These are phyloP conservation scores for Sechiopsis laciniata DNA, from an alignment of 306 rosid genomes.

Conservation along the genomic window DNA sequence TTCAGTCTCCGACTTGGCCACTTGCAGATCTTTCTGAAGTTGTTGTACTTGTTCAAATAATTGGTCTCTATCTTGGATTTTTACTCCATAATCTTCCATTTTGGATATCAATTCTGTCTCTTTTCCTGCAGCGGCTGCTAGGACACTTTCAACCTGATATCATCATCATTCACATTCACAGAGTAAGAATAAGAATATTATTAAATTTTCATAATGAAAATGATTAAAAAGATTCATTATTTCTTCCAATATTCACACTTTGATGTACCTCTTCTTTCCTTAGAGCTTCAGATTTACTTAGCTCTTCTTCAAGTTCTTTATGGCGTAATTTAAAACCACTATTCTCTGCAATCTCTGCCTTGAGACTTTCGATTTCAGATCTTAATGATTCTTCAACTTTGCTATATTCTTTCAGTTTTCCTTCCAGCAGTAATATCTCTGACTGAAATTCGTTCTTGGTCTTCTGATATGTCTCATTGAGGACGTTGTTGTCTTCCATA, in stretches of 20 bases:
- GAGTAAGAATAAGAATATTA: neutral
- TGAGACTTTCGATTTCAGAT: slow-evolving; percentile 57
- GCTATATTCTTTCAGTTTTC: slow-evolving; percentile 53
- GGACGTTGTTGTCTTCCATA: slow-evolving; percentile 68
- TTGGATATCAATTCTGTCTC: slow-evolving; percentile 57
- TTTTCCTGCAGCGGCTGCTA: slow-evolving; percentile 47
- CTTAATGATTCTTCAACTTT: slow-evolving; percentile 49
- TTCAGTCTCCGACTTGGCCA: slow-evolving; percentile 42
- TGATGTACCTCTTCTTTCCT: slow-evolving; percentile 60
- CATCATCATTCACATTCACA: slow-evolving; percentile 2
- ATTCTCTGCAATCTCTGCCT: slow-evolving; percentile 57
- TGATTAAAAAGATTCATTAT: neutral
- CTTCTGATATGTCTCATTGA: slow-evolving; percentile 59
- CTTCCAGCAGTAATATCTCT: slow-evolving; percentile 56
- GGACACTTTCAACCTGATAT: slow-evolving; percentile 54
- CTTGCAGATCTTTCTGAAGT: slow-evolving; percentile 64
- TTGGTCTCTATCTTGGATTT: slow-evolving; percentile 41
- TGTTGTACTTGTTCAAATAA: slow-evolving; percentile 51
- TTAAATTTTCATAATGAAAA: neutral
- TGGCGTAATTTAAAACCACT: slow-evolving; percentile 46
- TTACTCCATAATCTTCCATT: slow-evolving; percentile 49
- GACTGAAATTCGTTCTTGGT: slow-evolving; percentile 66
- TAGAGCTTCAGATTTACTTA: slow-evolving; percentile 52
- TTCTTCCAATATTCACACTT: neutral
- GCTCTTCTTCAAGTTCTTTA: slow-evolving; percentile 30